Base-by-base conservation (phyloP, 129 eudicot species). In the Tanacetum coccineum region DNA sequence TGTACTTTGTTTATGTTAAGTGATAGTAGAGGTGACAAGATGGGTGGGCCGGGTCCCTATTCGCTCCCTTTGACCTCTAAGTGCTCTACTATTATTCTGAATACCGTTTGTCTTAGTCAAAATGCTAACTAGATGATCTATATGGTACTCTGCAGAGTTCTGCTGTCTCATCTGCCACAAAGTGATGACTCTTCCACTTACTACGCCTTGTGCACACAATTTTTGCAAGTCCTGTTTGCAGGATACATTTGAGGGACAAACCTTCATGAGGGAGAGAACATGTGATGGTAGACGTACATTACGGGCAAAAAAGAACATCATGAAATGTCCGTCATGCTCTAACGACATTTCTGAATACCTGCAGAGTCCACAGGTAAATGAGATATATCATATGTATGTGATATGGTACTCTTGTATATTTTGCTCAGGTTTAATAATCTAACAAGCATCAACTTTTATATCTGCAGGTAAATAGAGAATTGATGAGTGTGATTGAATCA, bases 251-350 rank as follows among this genome's bases (percentile, higher is more conserved):
- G 84, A 81, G 55, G 98, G 98, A 30, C 88, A 92, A 79, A 70
- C 84, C 40, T 83, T 76, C 40, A 62, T 80, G 1, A 81, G 71
- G 47, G 82, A 92, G 74, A 92, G 98, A 68, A 81, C 59, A n/a
- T 85, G 88, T 63, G 82, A 74, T 49, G 87, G 92, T 73, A 83
- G 98, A 13, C 77, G 96, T 13, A 76, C 71, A 6, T 74, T 92
- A 44, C 81, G 98, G 67, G 81, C 96, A 4, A 85, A 81, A 71
- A 92, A 92, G 79, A 92, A 82, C 67, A 62, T 88, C 70, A 71
- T 88, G 96, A 85, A 85, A 79, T 92, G 98, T 66, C 98, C 98
- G 11, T 76, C 91, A 13, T 92, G 98, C 76, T 59, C 87, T 64
- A 81, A 67, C 54, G 98, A 92, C 76, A 88, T 92, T 60, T 83